A percentile compares a stretch with the other conserved stretches of the same genome.
These are phyloP conservation scores for Mycena haematopus DNA, from an alignment of 768 basidiomycete genomes.

Conservation along the genomic window DNA sequence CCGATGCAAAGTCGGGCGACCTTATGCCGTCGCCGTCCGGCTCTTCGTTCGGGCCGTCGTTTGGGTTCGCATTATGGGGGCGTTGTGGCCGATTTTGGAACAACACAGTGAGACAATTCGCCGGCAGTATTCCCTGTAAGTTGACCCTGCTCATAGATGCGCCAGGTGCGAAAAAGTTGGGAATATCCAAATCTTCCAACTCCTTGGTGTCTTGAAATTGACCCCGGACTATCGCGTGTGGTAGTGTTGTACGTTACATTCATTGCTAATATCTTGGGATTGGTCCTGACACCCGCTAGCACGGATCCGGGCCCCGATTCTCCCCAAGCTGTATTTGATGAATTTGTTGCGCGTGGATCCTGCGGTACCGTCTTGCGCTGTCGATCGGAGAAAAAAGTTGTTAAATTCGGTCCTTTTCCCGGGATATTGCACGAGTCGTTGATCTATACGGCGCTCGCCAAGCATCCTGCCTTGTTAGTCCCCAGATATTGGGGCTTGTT, in stretches of 20 bases:
- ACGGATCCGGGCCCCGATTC: not conserved
- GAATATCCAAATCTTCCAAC: no score
- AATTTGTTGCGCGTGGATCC: not conserved
- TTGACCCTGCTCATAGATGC: no score
- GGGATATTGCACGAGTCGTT: not conserved
- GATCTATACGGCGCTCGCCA: not conserved
- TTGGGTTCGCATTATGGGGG: no score
- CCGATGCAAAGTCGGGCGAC: not conserved
- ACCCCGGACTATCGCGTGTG: no score
- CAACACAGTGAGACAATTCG: no score
- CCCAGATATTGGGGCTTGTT: conserved; percentile 8
- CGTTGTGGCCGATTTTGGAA: no score
- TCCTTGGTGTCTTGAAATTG: no score
- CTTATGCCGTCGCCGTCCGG: not conserved
- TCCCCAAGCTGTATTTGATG: not conserved
- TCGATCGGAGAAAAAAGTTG: not conserved
- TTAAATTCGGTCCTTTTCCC: not conserved
- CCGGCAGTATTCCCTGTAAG: no score
- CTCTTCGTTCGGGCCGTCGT: not conserved
- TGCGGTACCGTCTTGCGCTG: not conserved
- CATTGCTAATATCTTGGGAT: no score
- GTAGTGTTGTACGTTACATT: no score
- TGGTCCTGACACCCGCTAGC: no score
- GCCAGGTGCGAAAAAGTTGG: no score
- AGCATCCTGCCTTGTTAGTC: not conserved